Base-by-base conservation (phyloP, 2,329 filamentous ascomycete genomes). In the Emmonsiellopsis sp. region DNA sequence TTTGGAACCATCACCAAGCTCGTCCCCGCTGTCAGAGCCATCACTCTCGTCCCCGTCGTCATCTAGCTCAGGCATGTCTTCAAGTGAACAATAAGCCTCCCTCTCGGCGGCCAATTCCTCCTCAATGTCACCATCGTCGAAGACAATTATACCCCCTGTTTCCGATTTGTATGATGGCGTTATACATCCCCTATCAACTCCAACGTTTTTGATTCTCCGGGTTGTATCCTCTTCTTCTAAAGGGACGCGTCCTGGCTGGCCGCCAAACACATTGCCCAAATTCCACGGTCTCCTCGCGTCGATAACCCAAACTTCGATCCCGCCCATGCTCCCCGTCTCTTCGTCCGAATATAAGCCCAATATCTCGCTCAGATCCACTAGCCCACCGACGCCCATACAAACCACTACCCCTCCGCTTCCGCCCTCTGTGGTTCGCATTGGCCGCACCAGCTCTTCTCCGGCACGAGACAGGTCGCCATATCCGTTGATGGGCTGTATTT, bases 241-340 rank as follows among this genome's bases (percentile, higher is more conserved):
- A 9, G 74, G 69, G 20, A 80, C 74, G 59, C 80, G 78, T 3
- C 79, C 68, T 1, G 81, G 77, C 56, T 82, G 81, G 3, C 87
- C 87, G 10, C 87, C 90, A 74, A 97, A 97, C 11, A 97, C 83
- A 68, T 98, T 98, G 58, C 83, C 84, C 65, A 98, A 68, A 67
- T 98, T 97, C 90, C 92, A 97, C 11, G 93, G 93, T 56, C 93
- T 79, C 69, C 93, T 82, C 31, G 92, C 83, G 71, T 98, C 93
- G 55, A 97, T 79, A 9, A 97, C 80, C 93, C 93, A 98, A 34
- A 96, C 86, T 67, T 96, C 90, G 1, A 97, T 88, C n/a, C 87
- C 87, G 38, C 85, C 83, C 72, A 88, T 86, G 50, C 83, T 70
- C 53, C 75, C 77, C 35, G 72, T 76, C 8, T 78, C 77, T 31